These are phyloP conservation scores for Trypanosoma avium DNA, from an alignment of 208 protist species.

Conservation along the genomic window DNA sequence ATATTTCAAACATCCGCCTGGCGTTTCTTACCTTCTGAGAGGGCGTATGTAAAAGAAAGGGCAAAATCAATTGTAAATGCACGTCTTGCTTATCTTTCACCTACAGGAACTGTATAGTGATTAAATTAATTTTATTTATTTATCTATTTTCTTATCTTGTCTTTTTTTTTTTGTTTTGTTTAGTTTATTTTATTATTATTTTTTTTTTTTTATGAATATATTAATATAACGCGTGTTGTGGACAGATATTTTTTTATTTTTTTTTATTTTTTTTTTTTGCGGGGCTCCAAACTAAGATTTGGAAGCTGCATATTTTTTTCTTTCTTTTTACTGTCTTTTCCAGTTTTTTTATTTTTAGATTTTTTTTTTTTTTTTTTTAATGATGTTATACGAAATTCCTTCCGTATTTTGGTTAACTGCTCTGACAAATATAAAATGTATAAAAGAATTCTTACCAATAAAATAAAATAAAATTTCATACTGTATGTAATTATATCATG, in stretches of 20 bases:
- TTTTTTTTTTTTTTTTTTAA: not conserved
- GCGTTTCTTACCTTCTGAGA: slow-evolving; percentile 39
- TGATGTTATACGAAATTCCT: not conserved
- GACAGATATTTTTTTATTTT: not conserved
- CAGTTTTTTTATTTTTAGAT: slow-evolving; percentile 1
- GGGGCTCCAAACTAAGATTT: not conserved
- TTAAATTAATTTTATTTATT: not conserved
- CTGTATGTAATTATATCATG: too few relatives aligned
- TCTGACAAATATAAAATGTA: too few relatives aligned
- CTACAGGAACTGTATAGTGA: not conserved
- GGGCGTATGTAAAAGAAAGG: slow-evolving; percentile 16
- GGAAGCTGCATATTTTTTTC: slow-evolving; percentile 2
- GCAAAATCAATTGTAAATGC: slow-evolving; percentile 12
- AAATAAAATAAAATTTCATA: too few relatives aligned
- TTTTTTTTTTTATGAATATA: slow-evolving; percentile 11
- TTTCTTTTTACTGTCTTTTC: slow-evolving; percentile 1
- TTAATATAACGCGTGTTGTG: not conserved
- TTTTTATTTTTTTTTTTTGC: slow-evolving; percentile 1
- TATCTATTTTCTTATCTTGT: not conserved
- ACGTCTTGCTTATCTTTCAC: slow-evolving; percentile 12
- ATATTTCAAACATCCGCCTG: slow-evolving; percentile 26
- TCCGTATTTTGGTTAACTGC: too few relatives aligned
- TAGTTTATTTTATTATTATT: not conserved
- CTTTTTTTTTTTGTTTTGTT: slow-evolving; percentile 12
- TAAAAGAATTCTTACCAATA: too few relatives aligned